A percentile compares a stretch with the other conserved stretches of the same genome.
These are phyloP conservation scores for Glycine latifolia DNA, from an alignment of 306 rosid genomes.

Conservation along the genomic window DNA sequence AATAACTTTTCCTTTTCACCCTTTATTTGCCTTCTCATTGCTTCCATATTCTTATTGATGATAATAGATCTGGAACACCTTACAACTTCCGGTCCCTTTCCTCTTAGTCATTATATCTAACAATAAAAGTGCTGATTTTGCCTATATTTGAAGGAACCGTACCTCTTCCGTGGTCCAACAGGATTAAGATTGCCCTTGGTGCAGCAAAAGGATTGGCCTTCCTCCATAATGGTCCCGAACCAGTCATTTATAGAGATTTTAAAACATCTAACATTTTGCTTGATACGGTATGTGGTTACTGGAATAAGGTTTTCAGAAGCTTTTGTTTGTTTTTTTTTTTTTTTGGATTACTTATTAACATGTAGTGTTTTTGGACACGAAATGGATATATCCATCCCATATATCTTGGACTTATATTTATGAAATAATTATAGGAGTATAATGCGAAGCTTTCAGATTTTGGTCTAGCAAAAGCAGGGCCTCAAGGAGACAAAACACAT, in stretches of 20 bases:
- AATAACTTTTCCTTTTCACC: not conserved
- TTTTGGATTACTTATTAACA: slow-evolving; percentile 29
- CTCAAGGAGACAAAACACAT: slow-evolving; percentile 98
- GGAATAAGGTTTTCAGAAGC: slow-evolving; percentile 7
- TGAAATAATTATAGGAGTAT: slow-evolving; percentile 65
- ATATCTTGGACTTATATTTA: too few relatives aligned
- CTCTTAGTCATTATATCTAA: slow-evolving; percentile 30
- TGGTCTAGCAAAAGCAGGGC: slow-evolving; percentile 98
- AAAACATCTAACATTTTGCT: slow-evolving; percentile 98
- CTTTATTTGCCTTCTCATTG: slow-evolving; percentile 6
- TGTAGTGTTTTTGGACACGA: not conserved
- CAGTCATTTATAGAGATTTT: slow-evolving; percentile 95
- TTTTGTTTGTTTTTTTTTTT: not conserved
- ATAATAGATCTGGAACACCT: slow-evolving; percentile 26
- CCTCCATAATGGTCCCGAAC: slow-evolving; percentile 93
- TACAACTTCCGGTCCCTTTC: slow-evolving; percentile 12
- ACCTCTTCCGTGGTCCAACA: slow-evolving; percentile 95
- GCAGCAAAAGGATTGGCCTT: slow-evolving; percentile 98
- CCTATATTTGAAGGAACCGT: slow-evolving; percentile 78
- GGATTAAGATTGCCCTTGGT: slow-evolving; percentile 92
- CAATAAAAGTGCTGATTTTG: slow-evolving; percentile 51
- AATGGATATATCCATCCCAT: too few relatives aligned
- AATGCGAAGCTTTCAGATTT: slow-evolving; percentile 98
- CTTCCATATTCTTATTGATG: slow-evolving; percentile 26
- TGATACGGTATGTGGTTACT: slow-evolving; percentile 73